Evolutionary conservation across 305 asterid species (phyloP), one percentile per base, ranked within the genome.

Genomic region (Coffea humblotiana): DNA sequence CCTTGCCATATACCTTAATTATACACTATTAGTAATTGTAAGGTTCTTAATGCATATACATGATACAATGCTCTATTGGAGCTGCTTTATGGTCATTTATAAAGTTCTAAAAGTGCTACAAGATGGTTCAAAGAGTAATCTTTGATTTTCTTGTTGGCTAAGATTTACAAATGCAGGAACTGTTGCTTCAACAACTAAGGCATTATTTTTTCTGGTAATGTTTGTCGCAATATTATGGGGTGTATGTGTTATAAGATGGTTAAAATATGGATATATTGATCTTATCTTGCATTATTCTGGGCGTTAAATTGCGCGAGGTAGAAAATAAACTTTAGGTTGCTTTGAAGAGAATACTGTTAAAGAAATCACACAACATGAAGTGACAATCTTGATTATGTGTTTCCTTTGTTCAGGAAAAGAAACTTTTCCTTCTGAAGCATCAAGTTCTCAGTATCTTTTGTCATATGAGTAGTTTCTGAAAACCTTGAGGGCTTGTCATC

Each of bases 1-100:
- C 98, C 98, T 95, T 92, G 84, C 63, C 37, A 77, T 77, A 81
- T 85, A 75, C 79, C 80, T 76, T 79, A 61, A 51, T 77, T 76
- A 56, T 81, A 35, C 54, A 75, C n/a, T 71, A 35, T 67, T 40
- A 48, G 45, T 19, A 10, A 16, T 52, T 60, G 63, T 70, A 37
- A 25, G 16, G 47, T 60, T 45, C 71, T 74, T 54, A n/a, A 27
- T 78, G 14, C 23, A 23, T 69, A 52, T 25, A 13, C 35, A 11
- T 47, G 29, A 47, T 27, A 11, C 18, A 65, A 47, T 32, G 52
- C 58, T 67, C 15, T 29, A 15, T 3, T 64, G 12, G 70, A 18
- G 71, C 8, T 23, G 29, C 71, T 60, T 13, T 40, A 56, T 6
- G 29, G 67, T 9, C 29, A 21, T 37, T 8, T 74, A 3, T 27